These are phyloP conservation scores for Bisporella sp. DNA, from an alignment of 2,329 filamentous ascomycete species.

Conservation along the genomic window DNA sequence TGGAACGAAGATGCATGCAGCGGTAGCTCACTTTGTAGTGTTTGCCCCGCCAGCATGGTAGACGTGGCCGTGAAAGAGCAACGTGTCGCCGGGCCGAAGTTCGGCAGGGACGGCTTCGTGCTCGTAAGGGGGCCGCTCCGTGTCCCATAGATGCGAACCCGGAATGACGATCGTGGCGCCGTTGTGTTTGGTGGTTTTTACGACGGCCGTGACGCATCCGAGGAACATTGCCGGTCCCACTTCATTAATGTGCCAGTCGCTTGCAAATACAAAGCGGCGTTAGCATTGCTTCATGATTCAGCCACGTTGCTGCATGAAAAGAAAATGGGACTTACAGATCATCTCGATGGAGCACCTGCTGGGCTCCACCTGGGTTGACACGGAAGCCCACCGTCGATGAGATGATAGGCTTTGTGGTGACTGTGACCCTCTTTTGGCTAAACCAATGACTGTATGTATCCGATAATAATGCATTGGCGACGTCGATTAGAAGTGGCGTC, in stretches of 20 bases:
- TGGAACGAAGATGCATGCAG: no score
- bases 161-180: not conserved
- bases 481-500: slow-evolving; percentile 29
- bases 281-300: no score
- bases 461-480: slow-evolving; percentile 29
- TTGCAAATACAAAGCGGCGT: no score
- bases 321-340: slow-evolving; percentile 15
- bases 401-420: slow-evolving; percentile 31
- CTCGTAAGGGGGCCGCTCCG: not conserved
- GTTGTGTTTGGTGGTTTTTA: not conserved
- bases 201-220: no score
- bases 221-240: no score
- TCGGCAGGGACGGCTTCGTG: not conserved
- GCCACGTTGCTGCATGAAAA: no score
- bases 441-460: slow-evolving; percentile 31
- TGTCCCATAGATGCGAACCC: not conserved
- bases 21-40: not conserved
- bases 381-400: slow-evolving; percentile 32
- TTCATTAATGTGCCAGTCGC: no score
- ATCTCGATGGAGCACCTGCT: slow-evolving; percentile 33
- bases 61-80: not conserved
- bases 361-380: slow-evolving; percentile 34
- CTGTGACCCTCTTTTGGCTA: slow-evolving; percentile 25
- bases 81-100: not conserved
- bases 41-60: not conserved